Evolutionary conservation across 1,284 basidiomycete genomes (phyloP).

Genomic region (Boletus mariae): DNA sequence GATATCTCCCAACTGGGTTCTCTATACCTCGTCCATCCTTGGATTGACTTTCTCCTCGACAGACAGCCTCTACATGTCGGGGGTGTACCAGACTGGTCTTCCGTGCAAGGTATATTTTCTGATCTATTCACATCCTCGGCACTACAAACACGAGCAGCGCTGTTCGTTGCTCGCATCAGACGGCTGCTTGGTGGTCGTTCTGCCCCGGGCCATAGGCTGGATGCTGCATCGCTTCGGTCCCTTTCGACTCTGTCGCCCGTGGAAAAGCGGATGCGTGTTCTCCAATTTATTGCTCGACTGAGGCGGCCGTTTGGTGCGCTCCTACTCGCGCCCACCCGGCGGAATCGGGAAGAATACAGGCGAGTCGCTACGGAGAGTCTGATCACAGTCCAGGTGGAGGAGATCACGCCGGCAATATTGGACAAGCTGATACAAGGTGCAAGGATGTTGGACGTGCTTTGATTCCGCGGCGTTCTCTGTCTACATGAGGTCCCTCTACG

Average conservation of each 20-base stretch:
- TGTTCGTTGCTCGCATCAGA: background rate
- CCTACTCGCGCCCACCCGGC: background rate
- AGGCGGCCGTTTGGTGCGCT: background rate
- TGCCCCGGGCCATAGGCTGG: background rate
- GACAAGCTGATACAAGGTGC: background rate
- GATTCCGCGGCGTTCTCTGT: too few species aligned
- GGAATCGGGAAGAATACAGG: slow-evolving; percentile 2
- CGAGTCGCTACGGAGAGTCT: slow-evolving; percentile 3
- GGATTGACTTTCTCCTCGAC: background rate
- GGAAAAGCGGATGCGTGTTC: background rate
- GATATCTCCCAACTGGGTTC: background rate
- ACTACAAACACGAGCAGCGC: background rate
- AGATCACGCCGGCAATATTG: background rate
- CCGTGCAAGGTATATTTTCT: too few species aligned
- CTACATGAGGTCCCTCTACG: too few species aligned
- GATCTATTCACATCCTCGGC: too few species aligned
- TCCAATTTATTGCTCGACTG: too few species aligned
- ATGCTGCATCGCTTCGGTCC: background rate
- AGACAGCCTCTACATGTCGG: background rate
- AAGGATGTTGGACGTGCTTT: too few species aligned
- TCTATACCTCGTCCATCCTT: background rate
- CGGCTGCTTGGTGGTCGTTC: background rate
- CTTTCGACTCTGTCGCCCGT: background rate
- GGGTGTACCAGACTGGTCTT: background rate
- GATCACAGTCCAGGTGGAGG: slow-evolving; percentile 1